These are phyloP conservation scores for Wallacemonas sp. DNA, from an alignment of 208 protist genomes.

Conservation along the genomic window DNA sequence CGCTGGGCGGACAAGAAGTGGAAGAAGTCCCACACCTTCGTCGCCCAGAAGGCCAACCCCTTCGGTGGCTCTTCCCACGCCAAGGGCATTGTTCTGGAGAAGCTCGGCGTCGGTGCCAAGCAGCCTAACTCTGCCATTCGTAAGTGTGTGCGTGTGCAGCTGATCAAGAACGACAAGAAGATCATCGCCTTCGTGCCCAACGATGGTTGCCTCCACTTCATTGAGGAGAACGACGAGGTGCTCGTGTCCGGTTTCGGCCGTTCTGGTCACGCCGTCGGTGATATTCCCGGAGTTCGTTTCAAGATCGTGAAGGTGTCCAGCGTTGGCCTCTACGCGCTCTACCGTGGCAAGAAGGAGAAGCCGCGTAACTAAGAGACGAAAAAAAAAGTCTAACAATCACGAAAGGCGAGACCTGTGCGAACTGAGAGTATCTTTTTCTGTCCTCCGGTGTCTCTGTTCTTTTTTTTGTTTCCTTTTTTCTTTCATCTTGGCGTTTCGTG, in stretches of 20 bases:
- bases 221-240: conserved; percentile 99
- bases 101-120: conserved; percentile 98
- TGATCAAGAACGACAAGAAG: conserved; percentile 99
- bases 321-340: conserved; percentile 95
- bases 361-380: conserved; percentile 88
- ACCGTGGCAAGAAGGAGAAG: conserved; percentile 98
- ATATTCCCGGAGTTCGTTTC: conserved; percentile 99
- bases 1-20: conserved; percentile 97
- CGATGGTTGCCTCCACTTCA: conserved; percentile 98
- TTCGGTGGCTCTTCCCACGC: conserved; percentile 97
- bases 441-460: conserved; percentile 10
- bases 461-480: too few species aligned
- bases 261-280: conserved; percentile 97
- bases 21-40: conserved; percentile 95
- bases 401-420: too few species aligned
- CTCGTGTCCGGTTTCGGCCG: conserved; percentile 98
- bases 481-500: too few species aligned
- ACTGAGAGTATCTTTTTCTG: conserved; percentile 8
- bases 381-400: neutral
- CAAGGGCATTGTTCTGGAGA: conserved; percentile 98
- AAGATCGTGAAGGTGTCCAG: conserved; percentile 98
- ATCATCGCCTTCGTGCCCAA: conserved; percentile 98
- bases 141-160: conserved; percentile 99
- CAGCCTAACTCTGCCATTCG: conserved; percentile 99
- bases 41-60: conserved; percentile 95